Conservation (phyloP, 2,329 filamentous ascomycete species). For the Metarhizium sp. region DNA sequence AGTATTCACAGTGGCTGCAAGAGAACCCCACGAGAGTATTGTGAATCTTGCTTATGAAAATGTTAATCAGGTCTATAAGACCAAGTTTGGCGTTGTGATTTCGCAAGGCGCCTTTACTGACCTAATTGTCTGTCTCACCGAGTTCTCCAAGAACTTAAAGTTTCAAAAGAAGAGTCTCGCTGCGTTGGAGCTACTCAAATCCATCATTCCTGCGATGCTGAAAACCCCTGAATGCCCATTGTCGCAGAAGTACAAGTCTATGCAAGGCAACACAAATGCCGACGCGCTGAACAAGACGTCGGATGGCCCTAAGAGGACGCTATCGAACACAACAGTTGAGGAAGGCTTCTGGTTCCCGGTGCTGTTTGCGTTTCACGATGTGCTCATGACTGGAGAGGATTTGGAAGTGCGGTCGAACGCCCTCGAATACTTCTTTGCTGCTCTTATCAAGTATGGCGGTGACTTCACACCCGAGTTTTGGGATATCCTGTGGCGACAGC, state of each 20-base stretch:
- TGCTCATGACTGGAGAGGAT: slow-evolving; percentile 98
- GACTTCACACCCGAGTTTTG: slow-evolving; percentile 92
- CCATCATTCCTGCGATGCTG: slow-evolving; percentile 88
- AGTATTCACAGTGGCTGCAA: slow-evolving; percentile 90
- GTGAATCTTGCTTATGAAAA: slow-evolving; percentile 97
- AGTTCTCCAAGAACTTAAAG: slow-evolving; percentile 97
- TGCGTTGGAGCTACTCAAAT: slow-evolving; percentile 90
- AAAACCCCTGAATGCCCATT: slow-evolving; percentile 91
- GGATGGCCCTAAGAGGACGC: slow-evolving; percentile 40
- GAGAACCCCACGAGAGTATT: slow-evolving; percentile 88
- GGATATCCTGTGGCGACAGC: slow-evolving; percentile 95
- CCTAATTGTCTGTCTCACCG: slow-evolving; percentile 88
- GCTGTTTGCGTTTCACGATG: slow-evolving; percentile 95
- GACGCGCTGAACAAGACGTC: slow-evolving; percentile 35
- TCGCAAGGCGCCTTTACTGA: slow-evolving; percentile 96
- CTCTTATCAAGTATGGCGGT: slow-evolving; percentile 78
- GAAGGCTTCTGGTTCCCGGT: slow-evolving; percentile 99
- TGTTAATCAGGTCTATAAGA: slow-evolving; percentile 90
- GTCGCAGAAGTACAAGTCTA: slow-evolving; percentile 48
- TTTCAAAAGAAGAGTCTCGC: slow-evolving; percentile 98
- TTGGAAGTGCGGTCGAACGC: slow-evolving; percentile 88
- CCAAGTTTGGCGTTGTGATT: slow-evolving; percentile 90
- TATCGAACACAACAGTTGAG: slow-evolving; percentile 77
- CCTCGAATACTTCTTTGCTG: slow-evolving; percentile 93
- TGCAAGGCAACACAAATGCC: slow-evolving; percentile 21